These are phyloP conservation scores for Daedaleopsis nitida DNA, from an alignment of 768 basidiomycete genomes.

Conservation along the genomic window DNA sequence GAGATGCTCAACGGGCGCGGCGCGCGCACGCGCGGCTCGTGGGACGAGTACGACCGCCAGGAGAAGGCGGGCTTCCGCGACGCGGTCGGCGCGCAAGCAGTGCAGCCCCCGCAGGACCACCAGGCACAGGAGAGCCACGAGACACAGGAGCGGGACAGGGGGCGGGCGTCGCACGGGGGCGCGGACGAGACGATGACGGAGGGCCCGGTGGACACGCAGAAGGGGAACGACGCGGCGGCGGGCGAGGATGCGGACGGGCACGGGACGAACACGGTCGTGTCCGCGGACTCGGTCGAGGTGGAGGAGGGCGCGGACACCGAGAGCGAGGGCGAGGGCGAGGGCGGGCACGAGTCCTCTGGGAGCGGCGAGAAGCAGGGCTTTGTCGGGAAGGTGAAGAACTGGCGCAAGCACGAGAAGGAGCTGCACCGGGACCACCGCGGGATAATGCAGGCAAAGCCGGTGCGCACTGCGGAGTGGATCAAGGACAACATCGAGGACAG, in stretches of 20 bases:
- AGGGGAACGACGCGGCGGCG: slow-evolving; percentile 15
- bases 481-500: slow-evolving; percentile 52
- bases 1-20: slow-evolving; percentile 26
- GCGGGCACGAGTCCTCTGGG: slow-evolving; percentile 33
- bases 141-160: slow-evolving; percentile 13
- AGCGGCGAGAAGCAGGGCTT: slow-evolving; percentile 28
- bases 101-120: slow-evolving; percentile 15
- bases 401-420: slow-evolving; percentile 44
- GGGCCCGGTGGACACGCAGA: slow-evolving; percentile 18
- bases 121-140: slow-evolving; percentile 20
- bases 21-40: slow-evolving; percentile 27
- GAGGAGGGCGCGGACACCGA: slow-evolving; percentile 23
- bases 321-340: slow-evolving; percentile 23
- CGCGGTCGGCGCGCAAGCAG: slow-evolving; percentile 19
- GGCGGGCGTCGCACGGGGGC: neutral
- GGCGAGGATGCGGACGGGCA: slow-evolving; percentile 4
- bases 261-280: slow-evolving; percentile 22
- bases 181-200: slow-evolving; percentile 17
- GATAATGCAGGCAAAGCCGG: slow-evolving; percentile 61
- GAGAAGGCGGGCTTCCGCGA: slow-evolving; percentile 27
- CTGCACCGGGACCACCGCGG: slow-evolving; percentile 59
- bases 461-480: slow-evolving; percentile 57
- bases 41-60: slow-evolving; percentile 31
- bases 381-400: slow-evolving; percentile 41
- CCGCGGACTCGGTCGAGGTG: slow-evolving; percentile 16